Evolutionary conservation across 2,329 filamentous ascomycete species (phyloP).

Genomic region (Ascocoryne sarcoides): DNA sequence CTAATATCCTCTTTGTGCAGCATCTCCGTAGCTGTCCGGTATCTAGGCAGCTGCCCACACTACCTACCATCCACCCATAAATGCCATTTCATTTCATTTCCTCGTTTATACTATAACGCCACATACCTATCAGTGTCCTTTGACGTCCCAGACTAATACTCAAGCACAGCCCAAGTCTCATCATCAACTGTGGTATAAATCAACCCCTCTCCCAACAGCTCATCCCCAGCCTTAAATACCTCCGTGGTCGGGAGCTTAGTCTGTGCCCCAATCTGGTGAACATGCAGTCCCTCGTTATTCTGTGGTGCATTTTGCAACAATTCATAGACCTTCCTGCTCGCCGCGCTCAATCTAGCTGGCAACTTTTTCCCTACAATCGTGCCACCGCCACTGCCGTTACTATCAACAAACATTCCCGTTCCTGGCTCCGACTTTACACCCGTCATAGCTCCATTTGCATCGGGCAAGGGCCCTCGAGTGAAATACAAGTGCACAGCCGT

Average conservation of each 20-base stretch:
- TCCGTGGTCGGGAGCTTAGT: constrained; percentile 59
- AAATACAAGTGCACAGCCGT: constrained; percentile 82
- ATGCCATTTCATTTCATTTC: no score
- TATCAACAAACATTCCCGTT: constrained; percentile 30
- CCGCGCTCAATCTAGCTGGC: constrained; percentile 37
- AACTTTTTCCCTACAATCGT: constrained; percentile 20
- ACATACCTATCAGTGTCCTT: no score
- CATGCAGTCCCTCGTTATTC: constrained; percentile 74
- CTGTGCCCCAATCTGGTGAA: constrained; percentile 63
- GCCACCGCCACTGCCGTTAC: constrained; percentile 20
- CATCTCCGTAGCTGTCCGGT: no score
- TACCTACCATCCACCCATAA: no score
- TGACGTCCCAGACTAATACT: constrained; percentile 40
- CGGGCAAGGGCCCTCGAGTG: constrained; percentile 54
- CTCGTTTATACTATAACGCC: no score
- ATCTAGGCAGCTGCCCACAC: no score
- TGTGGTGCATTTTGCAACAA: constrained; percentile 58
- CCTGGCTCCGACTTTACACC: constrained; percentile 28
- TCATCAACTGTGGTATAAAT: constrained; percentile 93
- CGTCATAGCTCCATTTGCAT: constrained; percentile 10
- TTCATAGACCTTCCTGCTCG: constrained; percentile 63
- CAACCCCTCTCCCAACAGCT: constrained; percentile 62
- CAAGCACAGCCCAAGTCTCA: constrained; percentile 80
- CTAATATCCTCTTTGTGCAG: no score
- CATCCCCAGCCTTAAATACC: constrained; percentile 69